phyloP scores from a whole-genome alignment of 2,329 filamentous ascomycete genomes.

The Scedosporium aurantiacum region DNA sequence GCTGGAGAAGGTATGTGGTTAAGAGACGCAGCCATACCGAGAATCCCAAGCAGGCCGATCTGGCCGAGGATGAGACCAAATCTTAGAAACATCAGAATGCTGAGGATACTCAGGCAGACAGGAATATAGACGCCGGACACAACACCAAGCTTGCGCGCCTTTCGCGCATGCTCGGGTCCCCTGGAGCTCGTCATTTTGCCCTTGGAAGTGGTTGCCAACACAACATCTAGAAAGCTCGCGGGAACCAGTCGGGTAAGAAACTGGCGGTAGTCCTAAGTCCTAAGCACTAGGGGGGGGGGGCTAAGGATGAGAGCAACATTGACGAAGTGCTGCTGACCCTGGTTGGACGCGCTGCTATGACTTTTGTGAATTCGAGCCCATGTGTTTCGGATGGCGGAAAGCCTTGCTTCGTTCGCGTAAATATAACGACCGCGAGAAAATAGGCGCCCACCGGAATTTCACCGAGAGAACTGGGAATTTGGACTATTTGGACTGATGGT shows the following conservation, averaged over 20 bases:
- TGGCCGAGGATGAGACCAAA: conserved; percentile 80
- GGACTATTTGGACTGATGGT: too few relatives aligned
- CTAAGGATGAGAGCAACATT: background rate
- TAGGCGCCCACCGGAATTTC: too few relatives aligned
- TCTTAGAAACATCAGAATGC: conserved; percentile 84
- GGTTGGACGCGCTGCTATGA: too few relatives aligned
- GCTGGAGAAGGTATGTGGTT: background rate
- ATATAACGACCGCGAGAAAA: too few relatives aligned
- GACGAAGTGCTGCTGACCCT: too few relatives aligned
- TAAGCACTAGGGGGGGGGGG: background rate
- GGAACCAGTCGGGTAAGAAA: background rate
- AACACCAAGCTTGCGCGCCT: conserved; percentile 42
- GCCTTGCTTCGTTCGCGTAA: too few relatives aligned
- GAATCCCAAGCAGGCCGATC: conserved; percentile 65
- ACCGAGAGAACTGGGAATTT: too few relatives aligned
- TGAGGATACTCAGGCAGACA: conserved; percentile 79
- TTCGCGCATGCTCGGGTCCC: background rate
- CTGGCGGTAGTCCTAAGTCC: background rate
- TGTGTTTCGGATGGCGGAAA: too few relatives aligned
- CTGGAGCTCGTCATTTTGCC: background rate
- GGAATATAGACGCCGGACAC: conserved; percentile 77
- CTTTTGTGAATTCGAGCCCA: too few relatives aligned
- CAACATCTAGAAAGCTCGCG: background rate
- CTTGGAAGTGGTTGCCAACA: background rate
- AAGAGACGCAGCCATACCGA: conserved; percentile 43